Conservation (phyloP, 306 rosid genomes). For the Casuarina equisetifolia region DNA sequence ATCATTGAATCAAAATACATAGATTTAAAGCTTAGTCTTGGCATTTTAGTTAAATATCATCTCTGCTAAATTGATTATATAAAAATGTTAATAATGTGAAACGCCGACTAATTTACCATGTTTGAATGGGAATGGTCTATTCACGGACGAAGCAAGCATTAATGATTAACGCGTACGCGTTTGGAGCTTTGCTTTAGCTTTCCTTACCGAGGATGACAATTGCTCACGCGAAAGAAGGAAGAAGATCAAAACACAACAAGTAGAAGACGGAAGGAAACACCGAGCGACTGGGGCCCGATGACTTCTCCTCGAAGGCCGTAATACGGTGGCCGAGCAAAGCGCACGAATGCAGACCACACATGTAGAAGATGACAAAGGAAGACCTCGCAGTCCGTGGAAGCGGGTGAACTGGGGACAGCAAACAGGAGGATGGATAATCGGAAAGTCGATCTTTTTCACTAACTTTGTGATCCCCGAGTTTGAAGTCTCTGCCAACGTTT, state of each 20-base stretch:
- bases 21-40: no score
- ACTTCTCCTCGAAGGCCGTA: not conserved
- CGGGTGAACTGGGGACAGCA: not conserved
- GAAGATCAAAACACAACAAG: not conserved
- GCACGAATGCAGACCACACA: not conserved
- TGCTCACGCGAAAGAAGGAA: not conserved
- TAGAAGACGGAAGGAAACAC: not conserved
- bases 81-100: no score
- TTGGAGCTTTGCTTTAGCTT: no score
- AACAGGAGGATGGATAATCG: not conserved
- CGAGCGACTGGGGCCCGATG: not conserved
- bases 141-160: no score
- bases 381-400: not conserved
- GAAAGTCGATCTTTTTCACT: not conserved
- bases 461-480: not conserved
- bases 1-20: no score
- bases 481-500: not conserved
- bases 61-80: no score
- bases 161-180: no score
- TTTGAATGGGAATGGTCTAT: no score
- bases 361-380: not conserved
- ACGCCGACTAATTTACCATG: no score
- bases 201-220: not conserved
- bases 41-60: no score
- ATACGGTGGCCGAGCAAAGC: not conserved